These are phyloP conservation scores for Macadamia integrifolia DNA, from an alignment of 164 flowering plant species.

Conservation along the genomic window DNA sequence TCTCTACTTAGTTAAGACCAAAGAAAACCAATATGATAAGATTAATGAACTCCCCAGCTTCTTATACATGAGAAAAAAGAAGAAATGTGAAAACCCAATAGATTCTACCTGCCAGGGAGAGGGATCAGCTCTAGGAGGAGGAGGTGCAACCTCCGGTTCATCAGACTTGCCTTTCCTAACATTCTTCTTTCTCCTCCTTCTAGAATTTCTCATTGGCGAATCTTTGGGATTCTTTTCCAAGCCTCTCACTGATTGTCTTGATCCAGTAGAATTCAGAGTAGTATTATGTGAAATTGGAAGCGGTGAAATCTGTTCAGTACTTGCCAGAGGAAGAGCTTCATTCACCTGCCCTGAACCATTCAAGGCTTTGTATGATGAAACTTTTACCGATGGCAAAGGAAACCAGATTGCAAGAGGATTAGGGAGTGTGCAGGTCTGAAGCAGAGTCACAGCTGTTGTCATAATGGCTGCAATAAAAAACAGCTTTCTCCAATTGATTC, in stretches of 20 bases:
- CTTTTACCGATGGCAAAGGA: conserved; percentile 17
- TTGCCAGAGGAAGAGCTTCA: conserved; percentile 20
- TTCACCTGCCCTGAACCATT: conserved; percentile 20
- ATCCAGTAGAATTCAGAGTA: conserved; percentile 22
- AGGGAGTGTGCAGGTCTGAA: conserved; percentile 41
- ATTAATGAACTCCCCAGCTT: background rate
- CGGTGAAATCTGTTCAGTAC: conserved; percentile 14
- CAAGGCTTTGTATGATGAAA: conserved; percentile 22
- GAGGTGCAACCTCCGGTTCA: conserved; percentile 18
- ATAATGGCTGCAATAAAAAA: conserved; percentile 32
- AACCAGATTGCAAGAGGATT: conserved; percentile 36
- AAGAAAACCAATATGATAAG: background rate
- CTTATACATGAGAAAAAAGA: background rate
- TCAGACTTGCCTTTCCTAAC: conserved; percentile 7
- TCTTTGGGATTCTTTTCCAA: conserved; percentile 8
- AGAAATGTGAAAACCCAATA: background rate
- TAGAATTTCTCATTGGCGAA: conserved; percentile 1
- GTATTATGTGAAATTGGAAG: conserved; percentile 19
- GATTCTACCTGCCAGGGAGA: conserved; percentile 35
- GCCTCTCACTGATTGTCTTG: conserved; percentile 11
- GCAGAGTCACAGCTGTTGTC: conserved; percentile 39
- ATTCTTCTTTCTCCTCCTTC: conserved; percentile 19
- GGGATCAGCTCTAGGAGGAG: conserved; percentile 23
- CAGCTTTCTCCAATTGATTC: conserved; percentile 52
- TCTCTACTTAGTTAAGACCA: conserved; percentile 29